Evolutionary conservation across 2,329 filamentous ascomycete species (phyloP), one percentile per base, ranked within the genome.

Genomic region (Botrytis galanthina): DNA sequence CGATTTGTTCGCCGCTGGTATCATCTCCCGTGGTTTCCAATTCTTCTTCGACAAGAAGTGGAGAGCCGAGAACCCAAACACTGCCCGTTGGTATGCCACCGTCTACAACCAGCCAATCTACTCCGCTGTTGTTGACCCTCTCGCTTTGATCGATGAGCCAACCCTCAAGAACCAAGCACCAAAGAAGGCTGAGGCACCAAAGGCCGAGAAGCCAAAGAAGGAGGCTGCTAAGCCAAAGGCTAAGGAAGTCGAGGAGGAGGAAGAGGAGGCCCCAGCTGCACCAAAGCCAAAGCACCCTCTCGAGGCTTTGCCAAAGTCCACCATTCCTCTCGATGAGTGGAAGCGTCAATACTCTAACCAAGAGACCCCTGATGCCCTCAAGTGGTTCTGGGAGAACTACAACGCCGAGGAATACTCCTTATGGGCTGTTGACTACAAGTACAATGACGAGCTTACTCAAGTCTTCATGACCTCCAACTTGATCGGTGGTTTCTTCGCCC

Each of bases 391-490:
- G 95, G 91, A 98, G 87, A 94, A 97, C 85, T 90, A 90, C 85
- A 95, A 96, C 82, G 91, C 96, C 80, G 92, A 94, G 78, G 96
- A 99, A 86, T 99, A 96, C 90, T 97, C 94, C 73, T 86, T 99
- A 84, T 99, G 94, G 94, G 91, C 90, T 84, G 87, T 95, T 80
- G 92, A 95, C 86, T 99, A 97, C 91, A 98, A 97, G 91, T 99
- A 99, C 90, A 97, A 98, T 86, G 91, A 97, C 75, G 96, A 99
- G 91, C 90, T 99, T 79, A 98, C 94, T 82, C 87, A 96, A 85
- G 93, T 92, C 82, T 99, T 99, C 93, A 99, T 99, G 96, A 95
- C 94, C 80, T 93, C 92, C 89, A 99, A 99, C 90, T 87, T 98
- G 85, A 95, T 99, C 83, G 95, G 93, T 85, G 96, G 96, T 84